Conservation (phyloP, 805 yeast species). For the Lipomyces lipofer region DNA sequence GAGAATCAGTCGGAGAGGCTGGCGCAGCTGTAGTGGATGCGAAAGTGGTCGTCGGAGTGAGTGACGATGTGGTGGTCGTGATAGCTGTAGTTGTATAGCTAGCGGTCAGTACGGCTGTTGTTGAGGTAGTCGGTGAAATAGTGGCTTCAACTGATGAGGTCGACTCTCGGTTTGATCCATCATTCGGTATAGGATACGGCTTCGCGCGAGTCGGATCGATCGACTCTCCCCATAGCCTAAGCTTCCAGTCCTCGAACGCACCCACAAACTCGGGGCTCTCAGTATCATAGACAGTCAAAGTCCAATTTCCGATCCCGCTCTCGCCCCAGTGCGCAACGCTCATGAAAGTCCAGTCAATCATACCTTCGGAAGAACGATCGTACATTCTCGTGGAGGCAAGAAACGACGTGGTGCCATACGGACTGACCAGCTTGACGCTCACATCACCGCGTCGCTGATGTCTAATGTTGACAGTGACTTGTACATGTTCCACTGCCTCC, state of each 20-base stretch:
- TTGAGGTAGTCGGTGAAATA: slow-evolving; percentile 25
- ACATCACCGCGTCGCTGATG: slow-evolving; percentile 70
- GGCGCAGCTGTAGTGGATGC: slow-evolving; percentile 8
- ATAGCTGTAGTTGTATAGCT: slow-evolving; percentile 8
- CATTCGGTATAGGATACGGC: slow-evolving; percentile 48
- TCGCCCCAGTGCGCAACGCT: slow-evolving; percentile 99
- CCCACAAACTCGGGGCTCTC: slow-evolving; percentile 35
- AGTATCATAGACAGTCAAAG: slow-evolving; percentile 53
- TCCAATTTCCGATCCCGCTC: slow-evolving; percentile 79
- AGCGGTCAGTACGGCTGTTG: slow-evolving; percentile 22
- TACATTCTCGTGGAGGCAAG: slow-evolving; percentile 66
- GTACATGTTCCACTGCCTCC: slow-evolving; percentile 79
- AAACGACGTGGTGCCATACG: slow-evolving; percentile 69
- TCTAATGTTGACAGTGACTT: slow-evolving; percentile 71
- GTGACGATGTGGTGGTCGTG: slow-evolving; percentile 17
- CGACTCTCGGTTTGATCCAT: slow-evolving; percentile 22
- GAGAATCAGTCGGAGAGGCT: slow-evolving; percentile 5
- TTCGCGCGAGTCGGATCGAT: slow-evolving; percentile 63
- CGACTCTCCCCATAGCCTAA: slow-evolving; percentile 80
- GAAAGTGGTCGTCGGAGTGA: slow-evolving; percentile 17
- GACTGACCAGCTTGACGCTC: slow-evolving; percentile 66
- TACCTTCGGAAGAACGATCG: slow-evolving; percentile 62
- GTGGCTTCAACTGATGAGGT: slow-evolving; percentile 26
- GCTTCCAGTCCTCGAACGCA: slow-evolving; percentile 64
- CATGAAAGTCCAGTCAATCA: slow-evolving; percentile 86